Evolutionary conservation across 257 asterid genomes (phyloP).

Genomic region (Nicotiana attenuata): DNA sequence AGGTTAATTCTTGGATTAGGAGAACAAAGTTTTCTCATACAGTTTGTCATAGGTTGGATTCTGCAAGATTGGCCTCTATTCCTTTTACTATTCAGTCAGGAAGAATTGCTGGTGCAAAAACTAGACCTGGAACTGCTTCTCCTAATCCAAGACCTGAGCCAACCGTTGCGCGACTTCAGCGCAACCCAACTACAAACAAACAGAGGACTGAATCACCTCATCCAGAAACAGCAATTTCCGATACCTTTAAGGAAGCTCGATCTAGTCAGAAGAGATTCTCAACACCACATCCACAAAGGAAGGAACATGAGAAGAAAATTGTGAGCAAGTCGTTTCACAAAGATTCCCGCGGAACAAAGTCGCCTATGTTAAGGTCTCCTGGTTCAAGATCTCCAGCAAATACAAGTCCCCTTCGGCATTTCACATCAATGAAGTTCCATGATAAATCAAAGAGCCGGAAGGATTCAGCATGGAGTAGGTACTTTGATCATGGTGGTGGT

Average conservation of each 20-base stretch:
- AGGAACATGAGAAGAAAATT: slow-evolving; percentile 35
- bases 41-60: slow-evolving; percentile 68
- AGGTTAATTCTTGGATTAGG: slow-evolving; percentile 80
- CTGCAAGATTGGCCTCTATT: slow-evolving; percentile 48
- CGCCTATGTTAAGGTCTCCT: slow-evolving; percentile 13
- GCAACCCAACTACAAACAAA: slow-evolving; percentile 33
- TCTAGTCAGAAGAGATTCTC: slow-evolving; percentile 49
- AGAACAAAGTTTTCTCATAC: slow-evolving; percentile 82
- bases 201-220: slow-evolving; percentile 56
- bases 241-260: slow-evolving; percentile 57
- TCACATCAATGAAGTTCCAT: slow-evolving; percentile 35
- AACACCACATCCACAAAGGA: slow-evolving; percentile 51
- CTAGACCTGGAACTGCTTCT: slow-evolving; percentile 27
- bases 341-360: slow-evolving; percentile 27
- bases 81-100: slow-evolving; percentile 35
- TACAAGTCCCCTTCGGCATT: slow-evolving; percentile 43
- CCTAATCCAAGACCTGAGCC: slow-evolving; percentile 21
- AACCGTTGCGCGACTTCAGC: slow-evolving; percentile 30
- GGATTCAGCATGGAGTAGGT: slow-evolving; percentile 61
- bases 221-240: slow-evolving; percentile 47
- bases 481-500: slow-evolving; percentile 64
- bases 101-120: slow-evolving; percentile 25
- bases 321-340: slow-evolving; percentile 29
- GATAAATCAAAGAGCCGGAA: slow-evolving; percentile 42
- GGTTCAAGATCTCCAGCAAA: slow-evolving; percentile 31